phyloP scores from a whole-genome alignment of 345 rosid genomes.

The Cardamine occulta region DNA sequence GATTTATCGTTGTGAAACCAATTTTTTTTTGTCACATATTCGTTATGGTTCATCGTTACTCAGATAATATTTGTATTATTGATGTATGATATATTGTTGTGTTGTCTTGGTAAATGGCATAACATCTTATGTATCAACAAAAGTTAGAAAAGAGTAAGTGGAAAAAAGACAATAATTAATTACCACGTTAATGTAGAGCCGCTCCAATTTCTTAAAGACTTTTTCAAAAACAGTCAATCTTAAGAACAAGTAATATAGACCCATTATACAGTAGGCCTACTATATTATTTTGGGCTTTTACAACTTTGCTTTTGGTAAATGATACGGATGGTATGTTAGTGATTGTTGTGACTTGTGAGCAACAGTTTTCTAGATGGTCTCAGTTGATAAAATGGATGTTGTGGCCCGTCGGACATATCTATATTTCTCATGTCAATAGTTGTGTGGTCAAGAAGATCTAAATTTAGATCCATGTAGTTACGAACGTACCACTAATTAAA shows the following conservation, averaged over 20 bases:
- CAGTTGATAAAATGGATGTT: neutral
- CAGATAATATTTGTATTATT: neutral
- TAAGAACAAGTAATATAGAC: neutral
- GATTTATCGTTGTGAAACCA: constrained; percentile 38
- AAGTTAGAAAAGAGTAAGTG: neutral
- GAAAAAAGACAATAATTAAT: neutral
- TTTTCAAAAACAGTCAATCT: neutral
- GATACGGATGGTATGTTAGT: neutral
- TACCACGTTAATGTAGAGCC: neutral
- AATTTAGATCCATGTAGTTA: neutral
- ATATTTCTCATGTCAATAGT: neutral
- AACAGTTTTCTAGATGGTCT: neutral
- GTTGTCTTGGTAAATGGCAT: neutral
- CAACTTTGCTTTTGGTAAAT: neutral
- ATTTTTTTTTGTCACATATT: neutral
- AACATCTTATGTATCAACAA: neutral
- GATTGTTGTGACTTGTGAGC: neutral
- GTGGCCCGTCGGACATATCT: neutral
- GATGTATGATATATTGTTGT: neutral
- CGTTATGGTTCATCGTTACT: neutral
- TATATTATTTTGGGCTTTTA: neutral
- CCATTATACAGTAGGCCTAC: neutral
- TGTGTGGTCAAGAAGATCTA: neutral
- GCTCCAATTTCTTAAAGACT: neutral
- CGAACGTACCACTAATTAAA: neutral